Evolutionary conservation across 345 rosid genomes (phyloP), one percentile per base, ranked within the genome.

Genomic region (Lenwebbia sp.): DNA sequence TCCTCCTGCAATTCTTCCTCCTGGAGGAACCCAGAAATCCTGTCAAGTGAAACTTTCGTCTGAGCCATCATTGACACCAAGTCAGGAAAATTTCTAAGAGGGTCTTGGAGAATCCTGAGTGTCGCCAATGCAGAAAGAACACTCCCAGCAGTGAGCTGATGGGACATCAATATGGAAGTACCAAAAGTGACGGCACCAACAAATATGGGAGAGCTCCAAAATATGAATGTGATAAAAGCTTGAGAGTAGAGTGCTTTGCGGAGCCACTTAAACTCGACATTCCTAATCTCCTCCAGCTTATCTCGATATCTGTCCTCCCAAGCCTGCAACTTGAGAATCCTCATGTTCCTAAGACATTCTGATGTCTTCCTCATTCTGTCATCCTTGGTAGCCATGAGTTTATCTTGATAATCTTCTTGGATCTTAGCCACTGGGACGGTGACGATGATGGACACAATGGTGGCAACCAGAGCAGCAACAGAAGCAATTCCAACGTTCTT

Each of bases 191-290:
- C 94, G 52, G 96, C 98, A 5, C 98, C 92, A 86, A 98, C 99
- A 92, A 98, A 98, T 92, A 98, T 98, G n/a, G 99, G 99, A 83
- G 99, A 98, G 88, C 99, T 96, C 99, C 99, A 98, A 87, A 98
- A 98, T 85, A 98, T 91, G 91, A 96, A 98, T 23, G 99, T 98
- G 83, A 98, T 92, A 86, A 94, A 98, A 85, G 99, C 98, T 90
- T 96, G 99, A n/a, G 99, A 98, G 89, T 96, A 98, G 54, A 98
- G 96, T 1, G 99, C 98, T 89, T 92, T 98, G 30, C 94, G 93
- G 83, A 98, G 98, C 98, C 98, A 98, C 85, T 92, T 90, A 91
- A 94, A 94, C 89, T 98, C 99, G 83, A 95, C 98, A 86, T 88
- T 90, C 50, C 99, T 93, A 98, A 98, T 98, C 83, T 94, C 99